These are phyloP conservation scores for Pestalotiopsis fici DNA, from an alignment of 2,329 filamentous ascomycete genomes.

Conservation along the genomic window DNA sequence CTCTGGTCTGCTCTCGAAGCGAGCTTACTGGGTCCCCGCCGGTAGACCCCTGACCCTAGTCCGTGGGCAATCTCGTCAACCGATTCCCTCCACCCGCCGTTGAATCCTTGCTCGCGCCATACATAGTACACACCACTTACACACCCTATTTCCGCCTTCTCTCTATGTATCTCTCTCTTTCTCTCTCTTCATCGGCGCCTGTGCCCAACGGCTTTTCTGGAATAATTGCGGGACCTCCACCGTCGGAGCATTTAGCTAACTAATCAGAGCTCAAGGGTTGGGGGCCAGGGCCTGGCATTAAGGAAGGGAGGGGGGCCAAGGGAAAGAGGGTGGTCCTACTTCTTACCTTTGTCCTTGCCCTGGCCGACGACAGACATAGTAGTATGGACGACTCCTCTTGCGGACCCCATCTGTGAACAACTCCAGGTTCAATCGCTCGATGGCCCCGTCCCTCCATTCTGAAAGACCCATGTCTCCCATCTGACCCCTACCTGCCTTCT, in stretches of 20 bases:
- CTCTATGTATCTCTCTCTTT: slow-evolving; percentile 20
- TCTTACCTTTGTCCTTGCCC: background rate
- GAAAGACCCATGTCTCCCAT: slow-evolving; percentile 29
- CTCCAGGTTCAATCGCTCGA: slow-evolving; percentile 25
- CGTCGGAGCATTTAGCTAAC: slow-evolving; percentile 47
- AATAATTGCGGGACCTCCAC: slow-evolving; percentile 43
- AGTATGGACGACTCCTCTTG: slow-evolving; percentile 2
- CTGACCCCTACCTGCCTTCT: slow-evolving; percentile 30
- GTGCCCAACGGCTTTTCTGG: slow-evolving; percentile 48
- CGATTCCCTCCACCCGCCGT: slow-evolving; percentile 36
- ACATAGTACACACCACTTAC: background rate
- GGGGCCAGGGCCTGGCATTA: slow-evolving; percentile 36
- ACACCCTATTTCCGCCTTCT: background rate
- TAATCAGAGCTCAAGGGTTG: slow-evolving; percentile 41
- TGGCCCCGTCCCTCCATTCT: slow-evolving; percentile 11
- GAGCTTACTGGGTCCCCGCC: slow-evolving; percentile 36
- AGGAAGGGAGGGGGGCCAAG: slow-evolving; percentile 14
- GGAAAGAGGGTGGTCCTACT: slow-evolving; percentile 9
- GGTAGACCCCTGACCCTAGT: slow-evolving; percentile 30
- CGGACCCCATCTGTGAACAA: slow-evolving; percentile 18
- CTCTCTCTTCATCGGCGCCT: slow-evolving; percentile 36
- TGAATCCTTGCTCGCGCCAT: slow-evolving; percentile 13
- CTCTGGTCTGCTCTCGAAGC: slow-evolving; percentile 31
- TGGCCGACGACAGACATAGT: background rate
- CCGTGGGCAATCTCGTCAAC: slow-evolving; percentile 47